Base-by-base conservation (phyloP, 371 early-diverging fungal genomes). In the Paraphysoderma sedebokerense region DNA sequence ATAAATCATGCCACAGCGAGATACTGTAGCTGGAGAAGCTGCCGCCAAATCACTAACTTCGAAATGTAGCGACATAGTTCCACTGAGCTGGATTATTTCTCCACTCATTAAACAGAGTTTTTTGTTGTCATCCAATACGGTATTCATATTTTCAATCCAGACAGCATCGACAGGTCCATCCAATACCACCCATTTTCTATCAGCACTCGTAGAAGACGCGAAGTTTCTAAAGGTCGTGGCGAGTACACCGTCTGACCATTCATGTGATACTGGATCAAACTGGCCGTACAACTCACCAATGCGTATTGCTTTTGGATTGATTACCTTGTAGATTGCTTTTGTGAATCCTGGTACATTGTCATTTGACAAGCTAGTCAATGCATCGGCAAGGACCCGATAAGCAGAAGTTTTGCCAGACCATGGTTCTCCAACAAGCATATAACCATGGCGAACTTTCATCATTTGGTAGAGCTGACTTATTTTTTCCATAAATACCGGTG, bases 81-180 rank as follows among this genome's bases (percentile, higher is more conserved):
- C 47, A 6, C 58, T 48, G 65, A 74, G 69, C 47, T 74, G 70
- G 54, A 74, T 74, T 47, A 74, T 74, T 51, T 79, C 79, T 23
- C 79, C 79, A 42, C 62, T 64, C 17, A 58, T 66, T 33, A 79
- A 50, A 50, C 79, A 77, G 2, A 79, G 59, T 42, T 72, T 68
- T 51, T 71, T 76, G 58, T 75, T 76, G 56, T 75, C 76, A 54
- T 78, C 79, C 40, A 78, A 54, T 8, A 78, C 59, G 3, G 73
- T 70, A 50, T 77, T 77, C 68, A 79, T 76, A 51, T 65, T 65
- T 44, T 79, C 79, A 22, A 79, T 70, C 79, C 79, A 79, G 1
- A 70, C 72, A 8, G 76, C 74, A 35, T 74, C 72, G 15, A 76
- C 68, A 9, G 72, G 74, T 0, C 77, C 76, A 54, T 79, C 79